Evolutionary conservation across 2,329 filamentous ascomycete genomes (phyloP).

Genomic region (Huntiella decipiens): DNA sequence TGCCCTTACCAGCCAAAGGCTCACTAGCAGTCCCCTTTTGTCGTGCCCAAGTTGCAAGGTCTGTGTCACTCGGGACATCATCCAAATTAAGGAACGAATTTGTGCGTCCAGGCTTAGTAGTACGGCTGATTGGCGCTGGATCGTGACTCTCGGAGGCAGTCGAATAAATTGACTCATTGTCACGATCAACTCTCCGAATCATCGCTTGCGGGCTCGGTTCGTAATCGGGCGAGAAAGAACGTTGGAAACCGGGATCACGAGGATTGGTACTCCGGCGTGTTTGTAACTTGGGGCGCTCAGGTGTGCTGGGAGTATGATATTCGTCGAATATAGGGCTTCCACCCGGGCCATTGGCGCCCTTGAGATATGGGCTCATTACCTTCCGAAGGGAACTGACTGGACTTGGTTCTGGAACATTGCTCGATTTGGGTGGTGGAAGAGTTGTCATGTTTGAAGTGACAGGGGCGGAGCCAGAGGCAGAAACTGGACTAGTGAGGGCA

Average conservation of each 20-base stretch:
- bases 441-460: conserved; percentile 16
- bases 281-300: conserved; percentile 4
- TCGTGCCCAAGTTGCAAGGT: conserved; percentile 17
- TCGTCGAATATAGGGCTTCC: conserved; percentile 5
- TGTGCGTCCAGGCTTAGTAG: conserved; percentile 18
- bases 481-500: conserved; percentile 8
- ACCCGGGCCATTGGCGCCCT: conserved; percentile 12
- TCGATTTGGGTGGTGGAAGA: conserved; percentile 19
- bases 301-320: conserved; percentile 7
- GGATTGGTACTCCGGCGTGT: conserved; percentile 8
- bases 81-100: conserved; percentile 34
- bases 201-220: conserved; percentile 52
- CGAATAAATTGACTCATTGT: conserved; percentile 18
- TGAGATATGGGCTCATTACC: conserved; percentile 73
- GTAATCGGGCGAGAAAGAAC: conserved; percentile 59
- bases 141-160: conserved; percentile 12
- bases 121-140: conserved; percentile 21
- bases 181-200: conserved; percentile 43
- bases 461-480: neutral
- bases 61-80: conserved; percentile 25
- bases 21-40: neutral
- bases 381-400: conserved; percentile 65
- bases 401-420: conserved; percentile 28
- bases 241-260: conserved; percentile 18
- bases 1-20: neutral